These are phyloP conservation scores for Leccinum obscurum DNA, from an alignment of 768 basidiomycete genomes.

Conservation along the genomic window DNA sequence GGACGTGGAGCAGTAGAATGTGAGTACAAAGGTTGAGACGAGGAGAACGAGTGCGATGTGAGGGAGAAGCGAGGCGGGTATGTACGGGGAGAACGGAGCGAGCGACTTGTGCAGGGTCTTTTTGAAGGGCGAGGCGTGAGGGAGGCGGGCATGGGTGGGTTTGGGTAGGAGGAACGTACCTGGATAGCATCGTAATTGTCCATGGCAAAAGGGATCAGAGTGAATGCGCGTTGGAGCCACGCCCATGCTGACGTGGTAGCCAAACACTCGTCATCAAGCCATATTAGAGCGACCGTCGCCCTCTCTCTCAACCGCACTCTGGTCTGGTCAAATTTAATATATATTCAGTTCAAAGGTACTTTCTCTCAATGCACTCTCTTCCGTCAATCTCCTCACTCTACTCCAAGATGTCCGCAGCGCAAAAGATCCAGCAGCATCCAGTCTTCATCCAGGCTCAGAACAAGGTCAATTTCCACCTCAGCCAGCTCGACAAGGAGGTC, in stretches of 20 bases:
- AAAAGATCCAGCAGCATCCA: conserved; percentile 88
- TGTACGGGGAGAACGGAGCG: conserved; percentile 68
- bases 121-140: conserved; percentile 11
- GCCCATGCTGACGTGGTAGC: conserved; percentile 43
- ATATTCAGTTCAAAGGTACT: conserved; percentile 17
- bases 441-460: conserved; percentile 80
- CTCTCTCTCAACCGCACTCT: conserved; percentile 26
- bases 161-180: conserved; percentile 36
- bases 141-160: neutral
- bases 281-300: conserved; percentile 34
- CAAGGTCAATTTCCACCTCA: conserved; percentile 78
- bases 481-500: conserved; percentile 97
- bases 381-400: conserved; percentile 1
- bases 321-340: conserved; percentile 3
- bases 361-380: neutral
- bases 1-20: conserved; percentile 90
- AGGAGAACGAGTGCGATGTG: conserved; percentile 75
- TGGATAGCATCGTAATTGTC: conserved; percentile 54
- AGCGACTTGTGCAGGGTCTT: conserved; percentile 65
- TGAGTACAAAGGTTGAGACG: conserved; percentile 72
- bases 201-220: conserved; percentile 38
- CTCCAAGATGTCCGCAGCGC: conserved; percentile 69
- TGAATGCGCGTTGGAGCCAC: conserved; percentile 4
- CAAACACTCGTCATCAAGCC: conserved; percentile 67
- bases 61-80: conserved; percentile 70